Evolutionary conservation across 495 filamentous ascomycete species (phyloP), one percentile per base, ranked within the genome.

Genomic region (Hypoxylon intermedium): DNA sequence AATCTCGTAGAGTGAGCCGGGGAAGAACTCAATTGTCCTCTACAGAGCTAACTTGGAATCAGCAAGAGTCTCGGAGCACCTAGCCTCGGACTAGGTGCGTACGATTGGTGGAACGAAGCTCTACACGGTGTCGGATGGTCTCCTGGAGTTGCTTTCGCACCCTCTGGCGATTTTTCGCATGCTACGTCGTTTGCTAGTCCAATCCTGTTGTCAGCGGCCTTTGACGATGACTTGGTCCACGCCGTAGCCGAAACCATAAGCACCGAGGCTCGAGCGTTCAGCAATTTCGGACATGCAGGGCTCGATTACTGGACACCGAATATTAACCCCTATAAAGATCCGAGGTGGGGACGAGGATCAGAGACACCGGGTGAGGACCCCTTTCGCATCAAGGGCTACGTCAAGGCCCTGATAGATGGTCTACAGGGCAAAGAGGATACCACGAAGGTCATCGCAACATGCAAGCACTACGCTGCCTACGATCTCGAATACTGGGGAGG

Each of bases 261-360:
- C 9, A 89, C 79, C 5, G 85, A 91, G 67, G 84, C 81, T 6
- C 76, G 87, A n/a, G 86, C 87, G 1, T 89, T 86, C 65, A 85
- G 76, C 67, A 91, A 91, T 55, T 79, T 55, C 12, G 82, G 81
- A 13, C 71, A 77, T 15, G 79, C 77, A 33, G 83, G 84, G 0
- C 68, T 89, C 4, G 83, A 89, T 64, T 83, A 75, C 48, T 91
- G 85, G 74, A 82, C 87, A 0, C 87, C 87, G 1, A 87, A 89
- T 60, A 87, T 89, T 71, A 90, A 90, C 67, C 77, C 82, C 1
- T 89, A 86, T 74, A 69, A 69, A 28, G 76, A 80, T 36, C 79
- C 80, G 3, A 67, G 74, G 47, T 77, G 79, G 74, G 79, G 79
- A 0, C 59, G 77, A 7, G 73, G 73, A 1, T 52, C 51, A 3